These are phyloP conservation scores for Puccinia hordei DNA, from an alignment of 1,284 basidiomycete species.

Conservation along the genomic window DNA sequence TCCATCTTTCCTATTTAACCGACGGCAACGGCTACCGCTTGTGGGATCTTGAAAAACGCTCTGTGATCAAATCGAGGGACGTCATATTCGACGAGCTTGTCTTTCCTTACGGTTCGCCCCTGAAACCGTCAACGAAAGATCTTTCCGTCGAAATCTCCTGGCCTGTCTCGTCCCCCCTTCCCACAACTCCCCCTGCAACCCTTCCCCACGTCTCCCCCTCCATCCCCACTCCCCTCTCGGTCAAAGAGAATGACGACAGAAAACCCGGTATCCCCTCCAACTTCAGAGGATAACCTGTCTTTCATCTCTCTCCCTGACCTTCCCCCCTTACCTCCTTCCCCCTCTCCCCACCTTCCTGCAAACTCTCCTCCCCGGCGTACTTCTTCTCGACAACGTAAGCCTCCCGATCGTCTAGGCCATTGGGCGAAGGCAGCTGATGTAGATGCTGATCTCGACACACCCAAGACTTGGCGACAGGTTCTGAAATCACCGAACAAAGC, in stretches of 20 bases:
- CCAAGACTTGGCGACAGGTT: too few species aligned
- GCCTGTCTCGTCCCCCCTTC: too few species aligned
- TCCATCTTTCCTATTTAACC: neutral
- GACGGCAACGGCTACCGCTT: neutral
- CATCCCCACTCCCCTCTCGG: neutral
- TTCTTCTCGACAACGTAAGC: too few species aligned
- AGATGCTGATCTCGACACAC: too few species aligned
- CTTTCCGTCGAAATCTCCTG: neutral
- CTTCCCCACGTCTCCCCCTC: neutral
- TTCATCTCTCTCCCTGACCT: neutral
- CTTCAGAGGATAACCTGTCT: neutral
- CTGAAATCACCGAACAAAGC: too few species aligned
- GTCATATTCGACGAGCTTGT: neutral
- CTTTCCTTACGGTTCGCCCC: neutral
- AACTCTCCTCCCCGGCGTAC: too few species aligned
- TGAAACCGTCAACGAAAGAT: neutral
- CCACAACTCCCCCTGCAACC: too few species aligned
- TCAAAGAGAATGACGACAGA: constrained; percentile 5
- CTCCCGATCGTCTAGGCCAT: too few species aligned
- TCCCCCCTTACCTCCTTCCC: too few species aligned
- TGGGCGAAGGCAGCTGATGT: too few species aligned
- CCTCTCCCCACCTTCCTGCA: too few species aligned
- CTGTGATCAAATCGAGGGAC: neutral
- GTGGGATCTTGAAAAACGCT: neutral
- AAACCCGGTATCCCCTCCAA: neutral